These are phyloP conservation scores for Neurospora sp. DNA, from an alignment of 495 filamentous ascomycete species.

Conservation along the genomic window DNA sequence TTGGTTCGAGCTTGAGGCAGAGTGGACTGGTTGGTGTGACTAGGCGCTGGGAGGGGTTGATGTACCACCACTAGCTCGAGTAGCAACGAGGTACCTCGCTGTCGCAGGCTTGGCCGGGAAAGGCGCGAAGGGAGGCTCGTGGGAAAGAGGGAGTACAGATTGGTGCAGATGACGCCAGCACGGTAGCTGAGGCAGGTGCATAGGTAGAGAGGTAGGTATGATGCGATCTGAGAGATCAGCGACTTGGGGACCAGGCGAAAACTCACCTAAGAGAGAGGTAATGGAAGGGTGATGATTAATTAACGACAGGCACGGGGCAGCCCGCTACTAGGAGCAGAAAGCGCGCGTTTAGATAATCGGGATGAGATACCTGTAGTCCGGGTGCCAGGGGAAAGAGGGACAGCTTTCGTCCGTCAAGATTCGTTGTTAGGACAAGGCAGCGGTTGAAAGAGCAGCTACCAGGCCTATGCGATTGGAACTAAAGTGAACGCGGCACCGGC, in stretches of 20 bases:
- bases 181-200: neutral
- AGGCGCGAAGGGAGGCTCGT: neutral
- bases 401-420: neutral
- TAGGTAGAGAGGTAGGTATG: neutral
- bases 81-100: neutral
- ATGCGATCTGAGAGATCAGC: neutral
- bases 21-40: neutral
- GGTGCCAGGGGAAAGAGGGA: neutral
- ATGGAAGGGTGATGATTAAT: neutral
- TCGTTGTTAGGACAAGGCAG: neutral
- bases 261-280: neutral
- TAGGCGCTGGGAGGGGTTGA: neutral
- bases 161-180: neutral
- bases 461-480: neutral
- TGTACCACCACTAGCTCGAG: neutral
- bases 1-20: neutral
- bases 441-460: neutral
- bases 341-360: neutral
- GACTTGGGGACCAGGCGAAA: neutral
- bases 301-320: neutral
- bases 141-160: neutral
- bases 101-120: neutral
- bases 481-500: neutral
- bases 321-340: neutral
- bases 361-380: neutral